Evolutionary conservation across 768 basidiomycete genomes (phyloP), one percentile per base, ranked within the genome.

Genomic region (Mycena galopus): DNA sequence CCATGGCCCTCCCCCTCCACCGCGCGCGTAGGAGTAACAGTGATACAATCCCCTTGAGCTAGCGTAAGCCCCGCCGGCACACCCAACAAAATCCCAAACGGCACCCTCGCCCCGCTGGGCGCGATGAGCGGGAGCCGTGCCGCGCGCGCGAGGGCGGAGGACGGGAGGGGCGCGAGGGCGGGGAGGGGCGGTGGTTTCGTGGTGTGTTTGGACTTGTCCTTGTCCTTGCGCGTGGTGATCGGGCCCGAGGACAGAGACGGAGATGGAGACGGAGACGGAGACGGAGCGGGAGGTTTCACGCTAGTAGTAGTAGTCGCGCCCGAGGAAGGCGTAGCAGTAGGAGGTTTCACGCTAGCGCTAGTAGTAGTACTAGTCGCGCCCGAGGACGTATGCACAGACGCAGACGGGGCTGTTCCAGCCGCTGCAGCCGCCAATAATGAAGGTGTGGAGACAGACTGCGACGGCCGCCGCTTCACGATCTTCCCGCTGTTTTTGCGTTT

Each of bases 1-100:
- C n/a, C n/a, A n/a, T n/a, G n/a, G n/a, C n/a, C n/a, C n/a, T n/a
- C n/a, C 50, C 21, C 5, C 3, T n/a, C n/a, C n/a, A n/a, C n/a
- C n/a, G n/a, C n/a, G n/a, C n/a, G n/a, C n/a, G n/a, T n/a, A n/a
- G n/a, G n/a, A n/a, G n/a, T n/a, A n/a, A n/a, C n/a, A n/a, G n/a
- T n/a, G n/a, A n/a, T n/a, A n/a, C n/a, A n/a, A n/a, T n/a, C n/a
- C n/a, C n/a, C n/a, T n/a, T n/a, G n/a, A n/a, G n/a, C n/a, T n/a
- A n/a, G n/a, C n/a, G n/a, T n/a, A n/a, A n/a, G n/a, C n/a, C n/a
- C n/a, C n/a, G n/a, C n/a, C 59, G 59, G 27, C 30, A 53, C 21
- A 11, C 77, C 85, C 77, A 92, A 91, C 47, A 97, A 80, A 27
- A 91, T 88, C 0, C 93, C 92, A 72, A 97, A 96, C 39, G 82